Base-by-base conservation (phyloP, 2,329 filamentous ascomycete genomes). In the Monosporascus ibericus region DNA sequence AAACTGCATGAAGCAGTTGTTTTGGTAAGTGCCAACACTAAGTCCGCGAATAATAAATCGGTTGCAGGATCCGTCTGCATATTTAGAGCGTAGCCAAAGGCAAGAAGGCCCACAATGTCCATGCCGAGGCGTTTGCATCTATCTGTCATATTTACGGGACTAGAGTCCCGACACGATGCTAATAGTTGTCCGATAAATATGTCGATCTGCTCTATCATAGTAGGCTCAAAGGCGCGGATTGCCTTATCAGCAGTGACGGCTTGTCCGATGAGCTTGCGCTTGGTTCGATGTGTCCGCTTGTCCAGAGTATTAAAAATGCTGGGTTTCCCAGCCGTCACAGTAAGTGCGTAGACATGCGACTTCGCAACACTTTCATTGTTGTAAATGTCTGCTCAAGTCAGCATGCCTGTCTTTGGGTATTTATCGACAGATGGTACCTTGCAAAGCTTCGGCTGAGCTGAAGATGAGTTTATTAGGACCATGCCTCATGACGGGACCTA, bases 201-300 rank as follows among this genome's bases (percentile, higher is more conserved):
- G 17, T 59, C 52, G 8, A 63, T 50, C 11, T 62, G 50, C 25
- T 54, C 17, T 5, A 48, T 3, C 53, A 62, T 60, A 2, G 36
- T 54, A 0, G 62, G 61, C 51, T 63, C 60, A 42, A 63, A 63
- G 1, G 34, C 39, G 6, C 55, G 50, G 34, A 63, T 54, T 0
- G 58, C 44, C 18, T 53, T 44, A 8, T 59, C 56, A 1, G 46
- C 40, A 6, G 5, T 22, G 40, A 44, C n/a, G 40, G 40, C 40
- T 44, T 44, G 9, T 14, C n/a, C 40, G n/a, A 44, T 14, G 5
- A 9, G 9, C n/a, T 44, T 44, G 40, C 40, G 40, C 40, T 24
- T 44, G 3, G n/a, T 8, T 20, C 20, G 5, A 14, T 44, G 40
- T 44, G 5, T 24, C 6, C 24, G 40, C 40, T 44, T 44, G 20